phyloP scores from a whole-genome alignment of 805 yeast genomes.

The Wickerhamomyces queroliae region DNA sequence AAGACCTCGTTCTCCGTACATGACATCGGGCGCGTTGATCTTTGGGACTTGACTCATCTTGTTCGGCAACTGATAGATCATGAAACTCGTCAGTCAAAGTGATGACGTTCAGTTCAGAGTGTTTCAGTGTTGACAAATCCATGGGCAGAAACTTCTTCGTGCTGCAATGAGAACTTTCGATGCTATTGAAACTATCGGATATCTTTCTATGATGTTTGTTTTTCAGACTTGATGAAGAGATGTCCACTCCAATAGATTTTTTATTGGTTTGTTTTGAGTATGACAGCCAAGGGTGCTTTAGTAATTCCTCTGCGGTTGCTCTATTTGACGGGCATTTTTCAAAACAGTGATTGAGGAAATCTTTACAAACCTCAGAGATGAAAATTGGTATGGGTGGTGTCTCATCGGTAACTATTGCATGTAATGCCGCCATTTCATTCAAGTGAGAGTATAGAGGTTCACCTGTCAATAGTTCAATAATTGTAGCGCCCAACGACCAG shows the following conservation, averaged over 20 bases:
- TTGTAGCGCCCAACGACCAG: constrained; percentile 95
- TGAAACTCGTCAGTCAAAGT: constrained; percentile 7
- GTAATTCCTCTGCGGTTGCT: constrained; percentile 46
- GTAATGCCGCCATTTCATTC: constrained; percentile 74
- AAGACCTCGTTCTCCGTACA: too few species aligned
- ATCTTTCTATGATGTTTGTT: not conserved
- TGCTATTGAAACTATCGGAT: constrained; percentile 12
- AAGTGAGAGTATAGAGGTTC: constrained; percentile 81
- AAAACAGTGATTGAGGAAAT: constrained; percentile 63
- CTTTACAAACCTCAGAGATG: constrained; percentile 37
- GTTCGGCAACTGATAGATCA: constrained; percentile 5
- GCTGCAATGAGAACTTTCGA: constrained; percentile 16
- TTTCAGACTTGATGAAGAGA: not conserved
- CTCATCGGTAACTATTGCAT: constrained; percentile 75
- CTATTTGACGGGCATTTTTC: constrained; percentile 62
- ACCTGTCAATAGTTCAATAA: constrained; percentile 80
- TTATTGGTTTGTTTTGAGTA: not conserved
- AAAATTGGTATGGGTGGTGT: constrained; percentile 62
- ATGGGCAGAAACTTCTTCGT: constrained; percentile 17
- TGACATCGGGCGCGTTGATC: too few species aligned
- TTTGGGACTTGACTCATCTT: too few species aligned
- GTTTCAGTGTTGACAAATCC: constrained; percentile 13
- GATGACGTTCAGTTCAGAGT: constrained; percentile 3
- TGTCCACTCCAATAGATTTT: not conserved
- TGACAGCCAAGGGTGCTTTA: constrained; percentile 57